These are phyloP conservation scores for Chamaenerion angustifolium DNA, from an alignment of 345 rosid species.

Conservation along the genomic window DNA sequence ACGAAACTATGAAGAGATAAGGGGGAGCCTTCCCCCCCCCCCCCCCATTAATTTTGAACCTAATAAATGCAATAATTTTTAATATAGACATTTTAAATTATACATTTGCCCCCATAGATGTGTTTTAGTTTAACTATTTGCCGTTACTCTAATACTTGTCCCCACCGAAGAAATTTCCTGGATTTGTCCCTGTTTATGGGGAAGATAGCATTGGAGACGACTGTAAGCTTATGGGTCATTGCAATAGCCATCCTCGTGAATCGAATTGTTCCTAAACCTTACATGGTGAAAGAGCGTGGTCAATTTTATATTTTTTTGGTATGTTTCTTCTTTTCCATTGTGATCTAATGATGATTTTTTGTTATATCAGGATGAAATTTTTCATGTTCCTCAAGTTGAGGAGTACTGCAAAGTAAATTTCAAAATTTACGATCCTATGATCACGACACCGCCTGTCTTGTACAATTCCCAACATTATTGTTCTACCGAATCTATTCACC, in stretches of 20 bases:
- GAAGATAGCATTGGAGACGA: constrained; percentile 37
- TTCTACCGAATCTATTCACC: background rate
- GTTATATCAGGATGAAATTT: constrained; percentile 74
- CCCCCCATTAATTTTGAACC: no score
- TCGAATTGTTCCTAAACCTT: constrained; percentile 59
- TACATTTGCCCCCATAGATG: no score
- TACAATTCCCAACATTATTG: constrained; percentile 12
- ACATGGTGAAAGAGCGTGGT: constrained; percentile 41
- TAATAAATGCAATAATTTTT: no score
- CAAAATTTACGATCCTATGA: constrained; percentile 94
- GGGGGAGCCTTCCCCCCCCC: no score
- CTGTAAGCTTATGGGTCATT: constrained; percentile 68
- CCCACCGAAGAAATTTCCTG: no score
- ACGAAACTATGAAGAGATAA: no score
- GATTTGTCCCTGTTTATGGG: no score
- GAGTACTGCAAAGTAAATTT: constrained; percentile 65
- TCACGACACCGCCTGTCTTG: constrained; percentile 98
- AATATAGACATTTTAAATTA: no score
- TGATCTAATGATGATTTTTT: background rate
- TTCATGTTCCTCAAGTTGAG: constrained; percentile 86
- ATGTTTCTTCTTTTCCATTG: background rate
- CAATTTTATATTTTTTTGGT: background rate
- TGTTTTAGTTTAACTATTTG: no score
- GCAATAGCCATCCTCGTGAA: constrained; percentile 58
- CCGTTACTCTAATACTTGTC: no score